Base-by-base conservation (phyloP, 2,329 filamentous ascomycete species). In the Colletotrichum trifolii region DNA sequence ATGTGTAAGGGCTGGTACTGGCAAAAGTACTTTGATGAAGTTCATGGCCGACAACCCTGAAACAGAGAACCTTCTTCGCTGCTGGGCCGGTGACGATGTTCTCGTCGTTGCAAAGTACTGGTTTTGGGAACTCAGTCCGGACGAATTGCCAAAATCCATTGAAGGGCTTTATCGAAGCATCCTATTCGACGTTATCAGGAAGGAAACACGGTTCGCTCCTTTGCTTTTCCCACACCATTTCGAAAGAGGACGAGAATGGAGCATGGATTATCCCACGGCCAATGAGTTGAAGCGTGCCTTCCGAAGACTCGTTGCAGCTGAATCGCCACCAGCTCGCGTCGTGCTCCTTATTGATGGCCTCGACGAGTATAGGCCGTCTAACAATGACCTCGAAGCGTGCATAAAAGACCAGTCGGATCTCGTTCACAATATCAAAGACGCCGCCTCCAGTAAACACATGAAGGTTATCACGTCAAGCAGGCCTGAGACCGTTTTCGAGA, bases 21-120 rank as follows among this genome's bases (percentile, higher is more conserved):
- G 42, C 8, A 56, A 56, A 40, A 47, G 42, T 17, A 47, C 54
- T 8, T 34, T 56, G 11, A 47, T 56, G 9, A 56, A 56, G 42
- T 48, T 25, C 3, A 2, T 56, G 6, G 34, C 42, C 1, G 36
- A 38, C 10, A 6, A 48, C 17, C 0, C 3, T 2, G 33, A 10
- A 5, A 56, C n/a, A 2, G 6, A 46, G 17, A 12, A 0, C 9
- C 9, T 48, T 7, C 13, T 48, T 34, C 17, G 4, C 13, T 2
- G 2, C 6, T 48, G 42, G 54, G 42, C 54, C 1, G 13, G 3
- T 9, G n/a, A 4, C 2, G 17, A 54, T 0, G 10, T 8, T 6
- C 13, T 42, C 8, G 8, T 43, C 6, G 17, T 6, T 6, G 25
- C 50, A 1, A 54, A 43, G 2, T 54, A 54, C 15, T 15, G 38